Evolutionary conservation across 805 yeast genomes (phyloP).

Genomic region (Ogataea glucozyma): DNA sequence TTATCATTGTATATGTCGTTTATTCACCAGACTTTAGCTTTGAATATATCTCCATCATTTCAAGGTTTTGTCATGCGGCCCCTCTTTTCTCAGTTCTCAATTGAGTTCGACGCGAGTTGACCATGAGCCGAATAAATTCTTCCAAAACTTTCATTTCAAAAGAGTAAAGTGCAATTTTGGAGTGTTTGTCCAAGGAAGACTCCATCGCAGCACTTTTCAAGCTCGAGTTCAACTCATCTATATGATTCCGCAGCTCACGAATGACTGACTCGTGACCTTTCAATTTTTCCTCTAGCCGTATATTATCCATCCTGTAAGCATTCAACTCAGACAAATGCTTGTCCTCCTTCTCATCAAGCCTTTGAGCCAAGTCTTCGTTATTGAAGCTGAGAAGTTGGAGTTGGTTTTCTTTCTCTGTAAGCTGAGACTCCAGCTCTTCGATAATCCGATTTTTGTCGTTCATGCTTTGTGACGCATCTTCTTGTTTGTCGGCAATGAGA

Average conservation of each 20-base stretch:
- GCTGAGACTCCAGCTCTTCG: constrained; percentile 10
- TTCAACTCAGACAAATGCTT: constrained; percentile 11
- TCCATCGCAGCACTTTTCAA: constrained; percentile 22
- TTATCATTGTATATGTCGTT: too few species aligned
- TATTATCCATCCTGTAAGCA: constrained; percentile 7
- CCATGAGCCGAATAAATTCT: constrained; percentile 18
- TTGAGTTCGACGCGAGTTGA: constrained; percentile 11
- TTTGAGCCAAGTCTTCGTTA: constrained; percentile 11
- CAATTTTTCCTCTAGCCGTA: constrained; percentile 9
- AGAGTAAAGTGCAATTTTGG: constrained; percentile 21
- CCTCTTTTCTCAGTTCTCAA: not conserved
- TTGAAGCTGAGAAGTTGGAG: constrained; percentile 9
- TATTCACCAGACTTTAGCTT: not conserved
- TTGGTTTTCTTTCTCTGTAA: constrained; percentile 14
- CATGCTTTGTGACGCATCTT: constrained; percentile 13
- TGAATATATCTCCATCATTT: not conserved
- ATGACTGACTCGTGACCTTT: constrained; percentile 11
- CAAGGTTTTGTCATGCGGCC: not conserved
- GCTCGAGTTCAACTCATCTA: constrained; percentile 11
- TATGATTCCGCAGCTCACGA: constrained; percentile 11
- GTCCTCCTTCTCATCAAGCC: constrained; percentile 9
- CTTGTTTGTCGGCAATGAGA: constrained; percentile 22
- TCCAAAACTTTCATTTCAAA: constrained; percentile 20
- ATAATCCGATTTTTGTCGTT: constrained; percentile 16
- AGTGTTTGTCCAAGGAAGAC: constrained; percentile 22